Conservation (phyloP, 495 filamentous ascomycete genomes). For the Ascodesmis nigricans region DNA sequence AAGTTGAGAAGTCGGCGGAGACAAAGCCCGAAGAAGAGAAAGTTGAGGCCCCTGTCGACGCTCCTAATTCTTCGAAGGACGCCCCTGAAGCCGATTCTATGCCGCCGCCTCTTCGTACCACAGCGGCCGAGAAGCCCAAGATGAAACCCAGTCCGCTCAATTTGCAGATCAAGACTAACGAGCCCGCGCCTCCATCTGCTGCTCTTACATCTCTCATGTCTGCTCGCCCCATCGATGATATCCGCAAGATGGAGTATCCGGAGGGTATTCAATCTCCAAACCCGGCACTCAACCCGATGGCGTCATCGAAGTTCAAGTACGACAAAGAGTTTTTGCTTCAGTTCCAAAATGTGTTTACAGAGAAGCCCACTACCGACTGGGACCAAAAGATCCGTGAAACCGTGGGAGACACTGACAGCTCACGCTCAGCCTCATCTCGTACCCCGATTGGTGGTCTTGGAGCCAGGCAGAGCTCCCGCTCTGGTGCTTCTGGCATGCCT, state of each 20-base stretch:
- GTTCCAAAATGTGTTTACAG: slow-evolving; percentile 81
- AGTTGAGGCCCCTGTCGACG: slow-evolving; percentile 31
- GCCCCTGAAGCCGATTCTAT: slow-evolving; percentile 15
- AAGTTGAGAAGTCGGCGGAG: slow-evolving; percentile 7
- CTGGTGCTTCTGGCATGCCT: slow-evolving; percentile 22
- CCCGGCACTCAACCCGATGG: slow-evolving; percentile 57
- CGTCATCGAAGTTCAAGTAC: slow-evolving; percentile 73
- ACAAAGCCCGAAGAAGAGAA: slow-evolving; percentile 27
- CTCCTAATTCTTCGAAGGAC: slow-evolving; percentile 21
- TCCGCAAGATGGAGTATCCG: slow-evolving; percentile 51
- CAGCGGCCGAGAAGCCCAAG: slow-evolving; percentile 18
- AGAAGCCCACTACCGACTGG: slow-evolving; percentile 87
- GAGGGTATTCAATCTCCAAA: slow-evolving; percentile 65
- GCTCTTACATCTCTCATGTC: slow-evolving; percentile 77
- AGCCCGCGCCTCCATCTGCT: slow-evolving; percentile 74
- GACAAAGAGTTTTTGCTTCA: slow-evolving; percentile 91
- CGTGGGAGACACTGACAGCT: slow-evolving; percentile 40
- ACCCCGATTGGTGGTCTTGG: slow-evolving; percentile 36
- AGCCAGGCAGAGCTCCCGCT: slow-evolving; percentile 24
- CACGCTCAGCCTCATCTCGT: slow-evolving; percentile 42
- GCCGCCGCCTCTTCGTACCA: slow-evolving; percentile 24
- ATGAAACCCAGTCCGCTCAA: slow-evolving; percentile 35
- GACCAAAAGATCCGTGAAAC: slow-evolving; percentile 61
- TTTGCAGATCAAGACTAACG: slow-evolving; percentile 24
- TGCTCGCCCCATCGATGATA: slow-evolving; percentile 57